A percentile compares a stretch with the other conserved stretches of the same genome.
Evolutionary conservation across 1,139 yeast species (phyloP).

Genomic region (Geotrichum phurueaensis): DNA sequence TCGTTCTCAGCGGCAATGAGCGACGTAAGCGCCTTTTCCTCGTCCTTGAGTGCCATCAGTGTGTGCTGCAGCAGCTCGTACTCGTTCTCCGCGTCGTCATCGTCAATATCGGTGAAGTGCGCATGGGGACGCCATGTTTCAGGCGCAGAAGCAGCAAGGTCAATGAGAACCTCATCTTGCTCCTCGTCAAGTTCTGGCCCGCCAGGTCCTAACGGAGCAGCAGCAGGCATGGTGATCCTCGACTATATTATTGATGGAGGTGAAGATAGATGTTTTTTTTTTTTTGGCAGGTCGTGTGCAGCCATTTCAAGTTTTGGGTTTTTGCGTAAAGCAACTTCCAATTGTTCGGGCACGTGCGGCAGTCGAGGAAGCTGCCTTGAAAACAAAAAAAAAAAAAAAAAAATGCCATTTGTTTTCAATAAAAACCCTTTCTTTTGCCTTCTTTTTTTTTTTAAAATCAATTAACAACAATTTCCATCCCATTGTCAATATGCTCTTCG

Average conservation of each 20-base stretch:
- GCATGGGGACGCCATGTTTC: background rate
- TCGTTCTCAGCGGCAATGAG: slow-evolving; percentile 2
- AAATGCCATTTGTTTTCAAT: background rate
- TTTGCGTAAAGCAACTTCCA: background rate
- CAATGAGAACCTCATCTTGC: background rate
- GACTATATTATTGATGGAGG: background rate
- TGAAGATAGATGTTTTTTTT: background rate
- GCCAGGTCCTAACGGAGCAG: background rate
- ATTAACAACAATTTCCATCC: background rate
- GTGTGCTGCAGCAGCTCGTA: slow-evolving; percentile 5
- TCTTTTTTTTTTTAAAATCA: background rate
- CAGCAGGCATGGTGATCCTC: background rate
- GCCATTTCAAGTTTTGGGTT: background rate
- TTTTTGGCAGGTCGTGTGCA: background rate
- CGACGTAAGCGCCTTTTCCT: slow-evolving; percentile 3
- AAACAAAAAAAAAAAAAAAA: background rate
- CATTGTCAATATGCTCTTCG: slow-evolving; percentile 60
- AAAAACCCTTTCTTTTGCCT: background rate
- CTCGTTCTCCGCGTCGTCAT: background rate
- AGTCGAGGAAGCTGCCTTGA: background rate
- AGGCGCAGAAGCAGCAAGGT: background rate
- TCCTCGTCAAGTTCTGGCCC: background rate
- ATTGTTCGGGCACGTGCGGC: slow-evolving; percentile 7
- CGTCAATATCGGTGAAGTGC: background rate
- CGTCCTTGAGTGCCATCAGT: slow-evolving; percentile 13